Evolutionary conservation across 2,329 filamentous ascomycete genomes (phyloP), one percentile per base, ranked within the genome.

Genomic region (Claviceps pazoutovae): DNA sequence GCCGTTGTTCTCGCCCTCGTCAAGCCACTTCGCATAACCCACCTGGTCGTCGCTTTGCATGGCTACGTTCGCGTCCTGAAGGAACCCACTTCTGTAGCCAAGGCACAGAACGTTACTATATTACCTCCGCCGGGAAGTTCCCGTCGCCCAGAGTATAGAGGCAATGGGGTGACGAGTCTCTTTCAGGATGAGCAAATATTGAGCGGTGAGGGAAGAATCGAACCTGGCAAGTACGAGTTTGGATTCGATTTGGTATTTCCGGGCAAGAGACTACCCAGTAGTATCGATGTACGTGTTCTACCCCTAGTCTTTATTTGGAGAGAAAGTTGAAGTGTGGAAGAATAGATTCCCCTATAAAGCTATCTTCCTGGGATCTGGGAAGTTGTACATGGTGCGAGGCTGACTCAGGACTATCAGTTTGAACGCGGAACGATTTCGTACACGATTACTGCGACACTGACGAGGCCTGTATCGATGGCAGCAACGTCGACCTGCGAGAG

Each of bases 381-480:
- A 30, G 9, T 11, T 30, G 9, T 11, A 11, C 30, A 30, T 4
- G 36, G 16, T 30, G 7, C 23, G n/a, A 34, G 9, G 7, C 51
- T 52, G 44, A 53, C 36, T 36, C 6, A n/a, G 30, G n/a, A 30
- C 8, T 30, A 38, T 46, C 66, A 97, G 89, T 98, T 98, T 66
- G 93, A 97, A 69, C 83, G 91, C 63, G 93, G 93, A 38, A 90
- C 88, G 2, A 88, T 98, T 60, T 84, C 86, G 19, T 98, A 97
- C 69, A 82, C 91, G 71, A 79, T 97, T 60, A 91, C 88, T 5
- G 85, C 91, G 36, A 96, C 89, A 8, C 68, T 97, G 53, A 97
- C 91, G 19, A 82, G 89, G 52, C 91, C 93, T 19, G 93, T 86
- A 0, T 83, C 89, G 5, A 94, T 96, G 55, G 78, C 84, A 14